These are phyloP conservation scores for Tuber indicum DNA, from an alignment of 495 filamentous ascomycete species.

Conservation along the genomic window DNA sequence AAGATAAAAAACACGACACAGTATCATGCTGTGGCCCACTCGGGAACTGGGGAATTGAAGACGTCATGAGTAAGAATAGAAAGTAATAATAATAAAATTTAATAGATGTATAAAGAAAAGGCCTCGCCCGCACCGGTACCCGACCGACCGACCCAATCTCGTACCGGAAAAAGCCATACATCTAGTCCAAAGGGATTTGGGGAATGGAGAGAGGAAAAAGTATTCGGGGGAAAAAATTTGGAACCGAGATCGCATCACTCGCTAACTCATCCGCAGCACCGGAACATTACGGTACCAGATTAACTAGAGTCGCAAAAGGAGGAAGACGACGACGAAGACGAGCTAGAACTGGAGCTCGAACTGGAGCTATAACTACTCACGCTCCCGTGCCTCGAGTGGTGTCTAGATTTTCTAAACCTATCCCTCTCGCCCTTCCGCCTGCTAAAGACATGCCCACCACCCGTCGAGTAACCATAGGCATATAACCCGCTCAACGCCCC, in stretches of 20 bases:
- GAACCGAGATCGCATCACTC: background rate
- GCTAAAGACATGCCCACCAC: conserved; percentile 39
- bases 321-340: conserved; percentile 11
- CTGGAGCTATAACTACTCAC: conserved; percentile 24
- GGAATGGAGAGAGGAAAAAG: background rate
- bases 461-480: conserved; percentile 39
- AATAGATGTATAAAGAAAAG: background rate
- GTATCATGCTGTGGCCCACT: background rate
- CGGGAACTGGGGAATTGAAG: background rate
- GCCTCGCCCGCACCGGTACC: background rate
- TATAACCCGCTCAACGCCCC: conserved; percentile 34
- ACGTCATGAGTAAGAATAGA: background rate
- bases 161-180: background rate
- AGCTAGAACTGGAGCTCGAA: conserved; percentile 25
- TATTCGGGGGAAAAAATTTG: background rate
- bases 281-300: conserved; percentile 9
- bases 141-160: background rate
- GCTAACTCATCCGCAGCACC: background rate
- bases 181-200: background rate
- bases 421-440: conserved; percentile 23
- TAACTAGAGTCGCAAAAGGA: conserved; percentile 5
- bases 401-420: conserved; percentile 30
- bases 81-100: background rate
- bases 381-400: conserved; percentile 22
- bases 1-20: background rate